Evolutionary conservation across 306 rosid species (phyloP).

Genomic region (Gleditsia sinensis): DNA sequence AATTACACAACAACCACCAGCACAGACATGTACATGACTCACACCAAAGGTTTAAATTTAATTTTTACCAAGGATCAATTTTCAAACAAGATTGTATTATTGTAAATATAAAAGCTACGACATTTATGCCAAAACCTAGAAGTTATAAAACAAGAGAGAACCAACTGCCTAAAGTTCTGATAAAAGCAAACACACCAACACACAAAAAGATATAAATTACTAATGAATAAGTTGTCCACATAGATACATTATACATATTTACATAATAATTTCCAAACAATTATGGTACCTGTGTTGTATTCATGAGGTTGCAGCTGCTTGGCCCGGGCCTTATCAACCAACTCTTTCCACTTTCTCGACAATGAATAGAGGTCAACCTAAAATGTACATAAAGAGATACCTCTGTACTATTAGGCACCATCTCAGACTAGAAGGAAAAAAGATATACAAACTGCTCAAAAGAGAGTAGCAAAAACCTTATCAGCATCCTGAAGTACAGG

Average conservation of each 20-base stretch:
- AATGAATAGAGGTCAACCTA: slow-evolving; percentile 87
- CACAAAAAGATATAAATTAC: background rate
- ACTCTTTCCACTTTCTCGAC: slow-evolving; percentile 96
- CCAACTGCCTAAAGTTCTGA: background rate
- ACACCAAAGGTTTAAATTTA: background rate
- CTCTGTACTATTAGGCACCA: slow-evolving; percentile 8
- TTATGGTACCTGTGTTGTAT: slow-evolving; percentile 66
- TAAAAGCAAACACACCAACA: background rate
- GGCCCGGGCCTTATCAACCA: slow-evolving; percentile 94
- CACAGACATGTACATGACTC: background rate
- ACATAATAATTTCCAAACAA: background rate
- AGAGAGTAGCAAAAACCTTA: slow-evolving; percentile 57
- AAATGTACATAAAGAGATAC: slow-evolving; percentile 24
- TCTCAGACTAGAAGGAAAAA: slow-evolving; percentile 1
- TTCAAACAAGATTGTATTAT: background rate
- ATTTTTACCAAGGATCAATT: background rate
- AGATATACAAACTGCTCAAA: slow-evolving; percentile 13
- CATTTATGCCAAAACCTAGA: background rate
- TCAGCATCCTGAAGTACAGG: slow-evolving; percentile 97
- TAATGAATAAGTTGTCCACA: background rate
- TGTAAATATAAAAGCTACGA: background rate
- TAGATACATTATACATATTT: background rate
- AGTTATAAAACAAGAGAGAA: background rate
- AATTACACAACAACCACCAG: background rate
- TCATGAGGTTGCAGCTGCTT: slow-evolving; percentile 97